phyloP scores from a whole-genome alignment of 2,329 filamentous ascomycete genomes.

The Trichoderma semiorbis region DNA sequence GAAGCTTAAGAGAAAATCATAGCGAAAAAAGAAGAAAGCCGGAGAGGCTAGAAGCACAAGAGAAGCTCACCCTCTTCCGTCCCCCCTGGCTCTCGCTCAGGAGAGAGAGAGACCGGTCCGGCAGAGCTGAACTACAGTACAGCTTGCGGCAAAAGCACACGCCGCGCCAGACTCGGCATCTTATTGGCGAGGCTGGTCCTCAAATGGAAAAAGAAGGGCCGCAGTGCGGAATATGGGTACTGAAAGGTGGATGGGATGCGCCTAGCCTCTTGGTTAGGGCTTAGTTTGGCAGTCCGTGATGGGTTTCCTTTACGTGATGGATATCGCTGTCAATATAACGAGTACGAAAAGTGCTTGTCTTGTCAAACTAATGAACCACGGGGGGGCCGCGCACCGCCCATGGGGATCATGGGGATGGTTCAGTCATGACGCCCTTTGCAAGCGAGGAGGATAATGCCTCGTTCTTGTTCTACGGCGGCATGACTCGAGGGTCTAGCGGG shows the following conservation, averaged over 20 bases:
- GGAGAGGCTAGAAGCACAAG: not conserved
- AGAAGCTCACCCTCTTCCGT: not conserved
- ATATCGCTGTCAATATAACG: not conserved
- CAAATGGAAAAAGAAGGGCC: not conserved
- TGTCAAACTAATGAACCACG: not conserved
- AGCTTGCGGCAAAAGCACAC: not conserved
- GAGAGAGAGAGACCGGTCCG: not conserved
- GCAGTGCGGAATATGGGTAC: not conserved
- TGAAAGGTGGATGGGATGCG: not conserved
- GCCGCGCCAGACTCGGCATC: not conserved
- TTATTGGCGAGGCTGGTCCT: not conserved
- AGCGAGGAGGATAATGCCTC: constrained; percentile 3
- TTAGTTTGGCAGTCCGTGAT: not conserved
- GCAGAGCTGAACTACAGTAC: not conserved
- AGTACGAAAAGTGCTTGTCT: not conserved
- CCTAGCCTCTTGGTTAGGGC: not conserved
- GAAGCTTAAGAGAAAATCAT: not conserved
- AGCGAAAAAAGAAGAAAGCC: not conserved
- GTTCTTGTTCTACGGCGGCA: not conserved
- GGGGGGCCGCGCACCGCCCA: not conserved
- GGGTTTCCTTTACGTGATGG: constrained; percentile 15
- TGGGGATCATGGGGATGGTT: not conserved
- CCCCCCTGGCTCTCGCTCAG: not conserved
- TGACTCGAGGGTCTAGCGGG: not conserved
- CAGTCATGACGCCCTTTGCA: not conserved